A percentile compares a stretch with the other conserved stretches of the same genome.
Conservation (phyloP, 2,329 filamentous ascomycete species). For the Cercospora sojina region DNA sequence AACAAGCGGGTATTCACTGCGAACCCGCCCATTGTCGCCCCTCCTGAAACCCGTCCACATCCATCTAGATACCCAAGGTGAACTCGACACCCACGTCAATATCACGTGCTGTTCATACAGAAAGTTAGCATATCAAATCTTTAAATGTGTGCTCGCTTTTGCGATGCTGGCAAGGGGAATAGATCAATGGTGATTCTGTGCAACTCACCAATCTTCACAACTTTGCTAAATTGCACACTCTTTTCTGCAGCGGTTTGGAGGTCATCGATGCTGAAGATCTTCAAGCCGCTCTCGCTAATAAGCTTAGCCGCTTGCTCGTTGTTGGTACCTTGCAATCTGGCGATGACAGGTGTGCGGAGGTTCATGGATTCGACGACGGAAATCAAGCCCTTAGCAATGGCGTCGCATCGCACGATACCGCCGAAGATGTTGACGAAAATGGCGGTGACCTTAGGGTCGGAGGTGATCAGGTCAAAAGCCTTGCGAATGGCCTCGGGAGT, state of each 20-base stretch:
- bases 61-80: conserved; percentile 79
- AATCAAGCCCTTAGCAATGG: conserved; percentile 94
- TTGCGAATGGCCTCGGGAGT: conserved; percentile 95
- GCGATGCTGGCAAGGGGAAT: background rate
- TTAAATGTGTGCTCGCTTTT: conserved; percentile 7
- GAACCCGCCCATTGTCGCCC: background rate
- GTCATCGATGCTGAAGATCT: conserved; percentile 99
- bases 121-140: conserved; percentile 11
- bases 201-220: conserved; percentile 90
- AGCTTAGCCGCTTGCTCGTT: conserved; percentile 88
- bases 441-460: conserved; percentile 94
- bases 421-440: conserved; percentile 99
- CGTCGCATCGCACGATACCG: conserved; percentile 96
- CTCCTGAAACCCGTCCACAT: conserved; percentile 1
- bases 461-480: conserved; percentile 98
- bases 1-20: conserved; percentile 2
- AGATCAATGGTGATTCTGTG: conserved; percentile 8
- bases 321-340: conserved; percentile 96
- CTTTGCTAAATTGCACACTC: conserved; percentile 97
- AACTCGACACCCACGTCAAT: conserved; percentile 98
- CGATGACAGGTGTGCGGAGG: conserved; percentile 94
- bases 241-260: conserved; percentile 96
- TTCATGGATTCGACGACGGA: conserved; percentile 92
- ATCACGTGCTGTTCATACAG: conserved; percentile 65
- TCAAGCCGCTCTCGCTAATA: conserved; percentile 95